Evolutionary conservation across 2,329 filamentous ascomycete genomes (phyloP), one percentile per base, ranked within the genome.

Genomic region (Spiromastix sp.): DNA sequence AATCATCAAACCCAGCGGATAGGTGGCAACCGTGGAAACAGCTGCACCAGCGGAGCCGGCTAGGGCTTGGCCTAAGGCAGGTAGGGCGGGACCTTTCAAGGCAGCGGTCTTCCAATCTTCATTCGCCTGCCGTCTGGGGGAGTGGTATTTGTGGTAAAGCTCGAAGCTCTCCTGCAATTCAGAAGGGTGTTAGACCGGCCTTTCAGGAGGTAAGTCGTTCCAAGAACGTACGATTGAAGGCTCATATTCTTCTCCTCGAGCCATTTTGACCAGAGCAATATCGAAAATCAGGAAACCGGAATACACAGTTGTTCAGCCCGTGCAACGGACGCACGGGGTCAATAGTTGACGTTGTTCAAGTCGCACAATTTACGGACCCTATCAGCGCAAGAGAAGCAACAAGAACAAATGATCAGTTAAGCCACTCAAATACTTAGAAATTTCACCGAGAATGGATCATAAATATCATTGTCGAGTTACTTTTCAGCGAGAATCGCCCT

Each of bases 1-100:
- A 37, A 85, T 80, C 42, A 91, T 75, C 28, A 93, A 72, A 49
- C 85, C 81, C 38, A 93, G 71, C 2, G 86, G 87, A 54, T 93
- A 93, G 4, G 84, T 77, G 36, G 77, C 61, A 30, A 85, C 69
- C 48, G 87, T 89, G 8, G 85, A 83, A 40, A 89, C 71, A 11
- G 83, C 81, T 1, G 84, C 81, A 22, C 85, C 85, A 0, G 78
- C 65, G 4, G 84, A 81, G 34, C 86, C 86, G 3, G 85, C 85
- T 20, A 84, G 59, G 36, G 84, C 86, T 64, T 93, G 85, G 29
- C 84, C 81, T 6, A 93, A 65, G 21, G 85, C 83, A 32, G 83
- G 81, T 4, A 91, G 59, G 0, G 67, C 67, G 15, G 57, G 57
- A 2, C 60, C 57, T 3, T 48, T 49, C 19, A 59, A 44, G n/a